phyloP scores from a whole-genome alignment of 257 asterid genomes.

The Solanum tarapatanum region DNA sequence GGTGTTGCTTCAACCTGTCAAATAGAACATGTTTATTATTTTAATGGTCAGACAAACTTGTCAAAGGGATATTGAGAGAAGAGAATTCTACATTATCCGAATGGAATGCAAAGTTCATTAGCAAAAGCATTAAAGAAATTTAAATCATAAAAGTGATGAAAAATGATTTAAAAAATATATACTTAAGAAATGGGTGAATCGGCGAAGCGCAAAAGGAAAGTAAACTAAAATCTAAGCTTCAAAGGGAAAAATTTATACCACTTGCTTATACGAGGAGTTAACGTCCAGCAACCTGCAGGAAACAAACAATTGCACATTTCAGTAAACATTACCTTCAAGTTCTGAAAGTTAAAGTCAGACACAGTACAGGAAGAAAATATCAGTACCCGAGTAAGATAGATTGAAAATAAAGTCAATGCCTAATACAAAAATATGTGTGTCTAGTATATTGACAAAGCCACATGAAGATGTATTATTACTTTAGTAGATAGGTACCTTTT shows the following conservation, averaged over 20 bases:
- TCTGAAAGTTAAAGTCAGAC: background rate
- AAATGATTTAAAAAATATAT: background rate
- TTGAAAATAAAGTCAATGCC: background rate
- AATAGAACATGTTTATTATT: background rate
- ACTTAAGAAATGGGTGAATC: background rate
- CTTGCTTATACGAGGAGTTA: slow-evolving; percentile 50
- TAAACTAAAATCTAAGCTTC: background rate
- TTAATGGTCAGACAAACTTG: background rate
- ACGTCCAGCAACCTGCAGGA: slow-evolving; percentile 76
- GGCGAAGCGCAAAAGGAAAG: background rate
- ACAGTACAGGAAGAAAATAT: background rate
- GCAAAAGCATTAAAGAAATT: background rate
- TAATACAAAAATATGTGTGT: background rate
- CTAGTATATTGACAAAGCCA: background rate
- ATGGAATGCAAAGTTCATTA: background rate
- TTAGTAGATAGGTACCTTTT: background rate
- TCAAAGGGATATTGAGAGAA: background rate
- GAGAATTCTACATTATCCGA: background rate
- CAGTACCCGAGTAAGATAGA: background rate
- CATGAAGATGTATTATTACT: background rate
- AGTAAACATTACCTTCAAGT: background rate
- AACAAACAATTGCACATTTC: background rate
- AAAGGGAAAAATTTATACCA: slow-evolving; percentile 30
- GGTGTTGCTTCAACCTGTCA: slow-evolving; percentile 43
- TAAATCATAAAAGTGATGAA: background rate